Conservation (phyloP, 345 rosid genomes). For the Lepidium didymum region DNA sequence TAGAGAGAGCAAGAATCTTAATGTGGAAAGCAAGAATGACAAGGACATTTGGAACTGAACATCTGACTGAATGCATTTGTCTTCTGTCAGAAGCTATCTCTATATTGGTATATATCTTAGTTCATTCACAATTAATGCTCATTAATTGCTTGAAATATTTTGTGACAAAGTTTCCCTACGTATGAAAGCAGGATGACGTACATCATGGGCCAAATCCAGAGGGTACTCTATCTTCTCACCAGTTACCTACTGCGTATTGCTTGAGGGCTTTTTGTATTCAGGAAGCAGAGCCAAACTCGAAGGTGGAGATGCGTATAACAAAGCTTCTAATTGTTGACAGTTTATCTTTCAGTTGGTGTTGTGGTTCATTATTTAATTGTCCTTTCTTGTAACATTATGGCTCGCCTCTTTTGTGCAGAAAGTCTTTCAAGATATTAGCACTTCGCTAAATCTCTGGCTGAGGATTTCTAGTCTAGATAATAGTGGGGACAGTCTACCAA, state of each 20-base stretch:
- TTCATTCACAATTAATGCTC: not conserved
- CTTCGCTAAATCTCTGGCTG: constrained; percentile 59
- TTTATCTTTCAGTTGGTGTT: constrained; percentile 8
- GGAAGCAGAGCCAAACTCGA: constrained; percentile 74
- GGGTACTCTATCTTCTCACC: constrained; percentile 32
- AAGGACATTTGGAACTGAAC: constrained; percentile 47
- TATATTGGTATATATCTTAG: constrained; percentile 35
- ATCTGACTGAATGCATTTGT: constrained; percentile 43
- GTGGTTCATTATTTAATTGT: constrained; percentile 5
- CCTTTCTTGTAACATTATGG: constrained; percentile 11
- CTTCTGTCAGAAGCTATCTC: constrained; percentile 70
- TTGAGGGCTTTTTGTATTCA: constrained; percentile 64
- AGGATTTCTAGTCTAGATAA: constrained; percentile 30
- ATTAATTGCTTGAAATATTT: not conserved
- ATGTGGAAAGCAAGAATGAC: constrained; percentile 53
- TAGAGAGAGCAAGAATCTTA: constrained; percentile 54
- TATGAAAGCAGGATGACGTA: constrained; percentile 35
- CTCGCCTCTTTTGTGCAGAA: constrained; percentile 36
- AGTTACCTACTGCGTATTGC: constrained; percentile 60
- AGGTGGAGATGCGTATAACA: constrained; percentile 48
- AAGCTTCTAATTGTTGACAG: constrained; percentile 20
- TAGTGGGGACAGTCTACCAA: constrained; percentile 22
- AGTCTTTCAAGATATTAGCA: constrained; percentile 50
- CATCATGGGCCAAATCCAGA: constrained; percentile 8
- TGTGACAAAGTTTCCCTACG: constrained; percentile 2